These are phyloP conservation scores for Pistacia atlantica DNA, from an alignment of 345 rosid genomes.

Conservation along the genomic window DNA sequence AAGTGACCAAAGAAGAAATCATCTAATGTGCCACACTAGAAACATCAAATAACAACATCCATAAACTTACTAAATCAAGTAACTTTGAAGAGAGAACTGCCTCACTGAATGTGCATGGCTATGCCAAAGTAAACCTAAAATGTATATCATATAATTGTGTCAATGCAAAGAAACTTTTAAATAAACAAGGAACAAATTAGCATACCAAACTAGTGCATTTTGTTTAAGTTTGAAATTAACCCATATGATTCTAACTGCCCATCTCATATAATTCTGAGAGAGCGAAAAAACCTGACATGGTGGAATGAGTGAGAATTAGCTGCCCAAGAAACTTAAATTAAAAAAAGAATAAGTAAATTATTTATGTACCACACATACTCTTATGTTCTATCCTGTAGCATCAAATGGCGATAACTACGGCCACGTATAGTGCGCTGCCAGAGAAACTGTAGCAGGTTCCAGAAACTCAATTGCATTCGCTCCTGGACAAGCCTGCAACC, in stretches of 20 bases:
- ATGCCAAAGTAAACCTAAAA: conserved; percentile 26
- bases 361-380: conserved; percentile 18
- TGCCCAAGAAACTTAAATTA: background rate
- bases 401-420: conserved; percentile 89
- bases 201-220: background rate
- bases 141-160: conserved; percentile 12
- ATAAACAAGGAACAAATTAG: background rate
- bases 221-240: background rate
- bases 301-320: background rate
- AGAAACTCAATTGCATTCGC: conserved; percentile 61
- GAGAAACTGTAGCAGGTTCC: conserved; percentile 38
- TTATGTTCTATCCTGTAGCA: conserved; percentile 51
- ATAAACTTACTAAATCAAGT: conserved; percentile 8
- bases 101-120: conserved; percentile 2
- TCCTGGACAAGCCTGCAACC: conserved; percentile 79
- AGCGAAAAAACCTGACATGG: background rate
- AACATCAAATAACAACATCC: background rate
- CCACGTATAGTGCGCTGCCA: conserved; percentile 86
- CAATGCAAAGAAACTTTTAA: background rate
- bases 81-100: background rate
- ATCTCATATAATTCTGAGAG: background rate
- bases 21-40: background rate
- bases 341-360: background rate
- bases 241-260: background rate
- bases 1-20: background rate